phyloP scores from a whole-genome alignment of 2,329 filamentous ascomycete genomes.

The Colletotrichum eremochloae region DNA sequence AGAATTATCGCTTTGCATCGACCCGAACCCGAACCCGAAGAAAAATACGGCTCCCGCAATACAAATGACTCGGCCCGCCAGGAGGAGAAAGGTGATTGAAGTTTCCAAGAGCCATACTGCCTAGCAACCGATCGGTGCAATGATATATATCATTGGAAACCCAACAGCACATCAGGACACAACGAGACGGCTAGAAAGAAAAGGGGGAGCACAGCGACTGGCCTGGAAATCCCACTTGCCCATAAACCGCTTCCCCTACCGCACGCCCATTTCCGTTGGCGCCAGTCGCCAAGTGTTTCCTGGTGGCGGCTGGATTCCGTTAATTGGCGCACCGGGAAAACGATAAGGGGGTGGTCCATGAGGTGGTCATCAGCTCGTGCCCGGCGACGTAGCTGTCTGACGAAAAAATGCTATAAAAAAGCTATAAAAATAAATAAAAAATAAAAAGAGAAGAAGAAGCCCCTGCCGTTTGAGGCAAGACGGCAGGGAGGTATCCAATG shows the following conservation, averaged over 20 bases:
- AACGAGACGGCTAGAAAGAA: not conserved
- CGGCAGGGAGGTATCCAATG: slow-evolving; percentile 16
- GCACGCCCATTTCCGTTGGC: slow-evolving; percentile 7
- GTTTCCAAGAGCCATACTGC: not conserved
- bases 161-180: not conserved
- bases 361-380: slow-evolving; percentile 32
- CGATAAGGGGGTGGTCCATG: not conserved
- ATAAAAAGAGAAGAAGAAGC: not conserved
- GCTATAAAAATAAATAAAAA: too few species aligned
- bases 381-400: slow-evolving; percentile 32
- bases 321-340: slow-evolving; percentile 14
- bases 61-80: not conserved
- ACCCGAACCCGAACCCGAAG: not conserved
- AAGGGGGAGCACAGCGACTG: not conserved
- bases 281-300: slow-evolving; percentile 13
- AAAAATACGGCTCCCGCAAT: slow-evolving; percentile 13
- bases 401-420: not conserved
- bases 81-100: not conserved
- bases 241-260: not conserved
- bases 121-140: not conserved
- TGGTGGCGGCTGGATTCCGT: slow-evolving; percentile 30
- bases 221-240: not conserved
- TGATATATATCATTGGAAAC: not conserved
- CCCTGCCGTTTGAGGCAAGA: slow-evolving; percentile 26
- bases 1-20: not conserved